Conservation (phyloP, 495 filamentous ascomycete genomes). For the Thozetella sp. region DNA sequence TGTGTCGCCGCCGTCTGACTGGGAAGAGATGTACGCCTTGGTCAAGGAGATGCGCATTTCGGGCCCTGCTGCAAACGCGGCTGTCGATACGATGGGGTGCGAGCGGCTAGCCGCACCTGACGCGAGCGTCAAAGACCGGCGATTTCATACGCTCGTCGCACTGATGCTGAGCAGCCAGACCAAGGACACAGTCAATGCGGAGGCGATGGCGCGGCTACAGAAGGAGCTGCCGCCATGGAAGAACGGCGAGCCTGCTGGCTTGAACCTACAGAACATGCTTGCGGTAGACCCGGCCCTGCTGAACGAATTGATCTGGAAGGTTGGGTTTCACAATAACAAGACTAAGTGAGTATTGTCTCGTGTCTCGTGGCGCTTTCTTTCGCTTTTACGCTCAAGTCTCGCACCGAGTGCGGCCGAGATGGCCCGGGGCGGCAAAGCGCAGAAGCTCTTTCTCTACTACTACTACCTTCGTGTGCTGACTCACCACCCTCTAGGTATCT, state of each 20-base stretch:
- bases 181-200: slow-evolving; percentile 90
- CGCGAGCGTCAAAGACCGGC: slow-evolving; percentile 61
- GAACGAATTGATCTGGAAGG: slow-evolving; percentile 78
- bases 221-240: slow-evolving; percentile 63
- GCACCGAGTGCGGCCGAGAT: too few species aligned
- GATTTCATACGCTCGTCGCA: slow-evolving; percentile 89
- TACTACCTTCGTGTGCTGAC: neutral
- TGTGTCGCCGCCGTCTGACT: slow-evolving; percentile 72
- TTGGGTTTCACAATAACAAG: slow-evolving; percentile 97
- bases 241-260: slow-evolving; percentile 35
- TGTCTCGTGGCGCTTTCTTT: too few species aligned
- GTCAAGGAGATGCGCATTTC: slow-evolving; percentile 78
- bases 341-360: slow-evolving; percentile 52
- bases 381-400: too few species aligned
- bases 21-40: slow-evolving; percentile 80
- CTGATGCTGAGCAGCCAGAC: slow-evolving; percentile 98
- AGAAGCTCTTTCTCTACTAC: neutral
- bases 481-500: slow-evolving; percentile 57
- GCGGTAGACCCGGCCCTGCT: slow-evolving; percentile 67
- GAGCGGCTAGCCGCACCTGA: slow-evolving; percentile 67
- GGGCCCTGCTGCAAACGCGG: slow-evolving; percentile 65
- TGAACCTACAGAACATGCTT: slow-evolving; percentile 81
- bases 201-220: slow-evolving; percentile 79
- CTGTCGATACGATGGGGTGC: slow-evolving; percentile 98
- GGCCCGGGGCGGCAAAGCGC: too few species aligned